phyloP scores from a whole-genome alignment of 1,284 basidiomycete genomes.

The Ceratobasidium sp. region DNA sequence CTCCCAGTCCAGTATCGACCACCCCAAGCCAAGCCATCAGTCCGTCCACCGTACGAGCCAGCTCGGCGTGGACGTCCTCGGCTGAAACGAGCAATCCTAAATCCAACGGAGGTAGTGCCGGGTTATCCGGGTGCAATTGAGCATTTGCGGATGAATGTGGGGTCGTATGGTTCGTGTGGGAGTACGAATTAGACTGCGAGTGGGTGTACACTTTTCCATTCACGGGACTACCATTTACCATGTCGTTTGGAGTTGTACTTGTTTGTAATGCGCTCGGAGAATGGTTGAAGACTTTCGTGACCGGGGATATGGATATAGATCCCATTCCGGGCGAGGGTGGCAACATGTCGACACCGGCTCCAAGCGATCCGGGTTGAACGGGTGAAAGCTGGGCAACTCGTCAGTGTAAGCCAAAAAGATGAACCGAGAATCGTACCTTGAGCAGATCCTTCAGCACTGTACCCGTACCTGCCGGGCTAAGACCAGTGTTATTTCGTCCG shows the following conservation, averaged over 20 bases:
- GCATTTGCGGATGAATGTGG: conserved; percentile 9
- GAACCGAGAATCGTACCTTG: conserved; percentile 57
- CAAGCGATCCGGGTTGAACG: conserved; percentile 32
- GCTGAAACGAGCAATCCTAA: conserved; percentile 64
- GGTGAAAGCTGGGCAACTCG: conserved; percentile 37
- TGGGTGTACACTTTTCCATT: conserved; percentile 33
- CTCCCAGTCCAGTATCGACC: conserved; percentile 72
- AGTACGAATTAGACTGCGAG: conserved; percentile 37
- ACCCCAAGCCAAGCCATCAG: conserved; percentile 80
- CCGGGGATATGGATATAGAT: conserved; percentile 46
- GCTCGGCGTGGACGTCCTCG: conserved; percentile 70
- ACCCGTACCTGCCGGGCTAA: conserved; percentile 51
- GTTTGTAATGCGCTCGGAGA: conserved; percentile 31
- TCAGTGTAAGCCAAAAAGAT: neutral
- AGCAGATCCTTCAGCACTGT: conserved; percentile 65
- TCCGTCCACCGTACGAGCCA: conserved; percentile 78
- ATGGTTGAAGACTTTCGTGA: conserved; percentile 44
- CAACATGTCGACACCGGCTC: conserved; percentile 54
- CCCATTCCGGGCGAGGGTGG: conserved; percentile 57
- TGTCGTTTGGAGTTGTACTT: conserved; percentile 42
- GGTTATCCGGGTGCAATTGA: conserved; percentile 43
- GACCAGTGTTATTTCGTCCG: conserved; percentile 52
- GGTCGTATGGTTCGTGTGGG: conserved; percentile 22
- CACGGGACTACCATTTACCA: conserved; percentile 48
- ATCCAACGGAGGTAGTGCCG: conserved; percentile 69